Evolutionary conservation across 345 rosid genomes (phyloP).

Genomic region (Populus ilicifolia): DNA sequence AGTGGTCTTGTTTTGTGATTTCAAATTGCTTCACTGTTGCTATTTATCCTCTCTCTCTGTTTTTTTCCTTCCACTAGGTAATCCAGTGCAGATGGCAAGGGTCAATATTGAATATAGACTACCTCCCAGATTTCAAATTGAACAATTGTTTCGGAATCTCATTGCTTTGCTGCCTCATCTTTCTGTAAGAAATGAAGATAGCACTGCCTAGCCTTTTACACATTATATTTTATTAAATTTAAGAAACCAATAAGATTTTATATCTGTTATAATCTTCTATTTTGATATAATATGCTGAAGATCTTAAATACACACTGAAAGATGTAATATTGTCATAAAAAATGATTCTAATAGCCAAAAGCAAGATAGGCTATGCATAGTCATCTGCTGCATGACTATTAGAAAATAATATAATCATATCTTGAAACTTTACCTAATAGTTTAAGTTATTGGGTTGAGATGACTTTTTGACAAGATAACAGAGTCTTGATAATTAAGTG

Average conservation of each 20-base stretch:
- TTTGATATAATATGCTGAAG: neutral
- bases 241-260: neutral
- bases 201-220: neutral
- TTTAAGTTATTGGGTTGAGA: no score
- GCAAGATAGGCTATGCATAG: neutral
- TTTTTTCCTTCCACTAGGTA: slow-evolving; percentile 43
- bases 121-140: slow-evolving; percentile 39
- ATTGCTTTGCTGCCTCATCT: slow-evolving; percentile 53
- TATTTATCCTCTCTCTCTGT: neutral
- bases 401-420: no score
- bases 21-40: neutral
- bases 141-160: slow-evolving; percentile 53
- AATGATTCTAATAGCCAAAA: neutral
- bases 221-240: neutral
- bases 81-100: slow-evolving; percentile 72
- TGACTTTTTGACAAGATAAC: no score
- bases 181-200: slow-evolving; percentile 47
- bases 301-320: neutral
- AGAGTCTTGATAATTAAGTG: no score
- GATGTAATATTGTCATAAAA: neutral
- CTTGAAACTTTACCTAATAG: no score
- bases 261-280: neutral
- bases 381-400: neutral
- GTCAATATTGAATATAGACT: slow-evolving; percentile 47
- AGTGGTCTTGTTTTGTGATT: neutral